phyloP scores from a whole-genome alignment of 2,329 filamentous ascomycete species.

The Pleomassaria siparia region DNA sequence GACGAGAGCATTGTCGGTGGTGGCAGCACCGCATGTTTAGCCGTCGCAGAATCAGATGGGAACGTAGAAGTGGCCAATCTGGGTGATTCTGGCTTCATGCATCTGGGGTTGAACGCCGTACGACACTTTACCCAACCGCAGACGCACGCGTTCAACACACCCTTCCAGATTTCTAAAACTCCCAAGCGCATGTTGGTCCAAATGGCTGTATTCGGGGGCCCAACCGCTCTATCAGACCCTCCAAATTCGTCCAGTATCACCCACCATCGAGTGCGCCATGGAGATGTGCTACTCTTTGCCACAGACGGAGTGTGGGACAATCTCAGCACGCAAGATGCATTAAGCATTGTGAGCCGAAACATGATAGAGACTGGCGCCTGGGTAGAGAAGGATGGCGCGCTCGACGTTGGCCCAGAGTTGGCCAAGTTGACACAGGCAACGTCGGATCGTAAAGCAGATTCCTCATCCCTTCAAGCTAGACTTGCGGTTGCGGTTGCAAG shows the following conservation, averaged over 20 bases:
- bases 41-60: slow-evolving; percentile 71
- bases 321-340: slow-evolving; percentile 83
- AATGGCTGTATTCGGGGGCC: slow-evolving; percentile 75
- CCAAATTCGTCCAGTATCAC: slow-evolving; percentile 82
- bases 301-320: slow-evolving; percentile 98
- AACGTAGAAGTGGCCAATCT: slow-evolving; percentile 86
- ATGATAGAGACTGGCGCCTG: slow-evolving; percentile 79
- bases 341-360: slow-evolving; percentile 73
- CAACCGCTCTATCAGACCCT: slow-evolving; percentile 72
- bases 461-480: slow-evolving; percentile 69
- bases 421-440: slow-evolving; percentile 54
- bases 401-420: slow-evolving; percentile 63
- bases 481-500: slow-evolving; percentile 77
- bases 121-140: slow-evolving; percentile 82
- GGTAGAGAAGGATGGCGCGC: slow-evolving; percentile 55
- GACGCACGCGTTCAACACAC: slow-evolving; percentile 97
- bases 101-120: slow-evolving; percentile 82
- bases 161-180: slow-evolving; percentile 88
- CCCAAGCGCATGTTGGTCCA: slow-evolving; percentile 77
- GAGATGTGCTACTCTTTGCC: slow-evolving; percentile 90
- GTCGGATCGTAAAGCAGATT: slow-evolving; percentile 43
- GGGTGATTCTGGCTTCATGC: slow-evolving; percentile 91
- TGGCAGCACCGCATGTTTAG: slow-evolving; percentile 91
- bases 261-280: slow-evolving; percentile 76
- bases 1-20: slow-evolving; percentile 77